Evolutionary conservation across 352 stramenopile genomes (phyloP).

Genomic region (Phytophthora tubulina): DNA sequence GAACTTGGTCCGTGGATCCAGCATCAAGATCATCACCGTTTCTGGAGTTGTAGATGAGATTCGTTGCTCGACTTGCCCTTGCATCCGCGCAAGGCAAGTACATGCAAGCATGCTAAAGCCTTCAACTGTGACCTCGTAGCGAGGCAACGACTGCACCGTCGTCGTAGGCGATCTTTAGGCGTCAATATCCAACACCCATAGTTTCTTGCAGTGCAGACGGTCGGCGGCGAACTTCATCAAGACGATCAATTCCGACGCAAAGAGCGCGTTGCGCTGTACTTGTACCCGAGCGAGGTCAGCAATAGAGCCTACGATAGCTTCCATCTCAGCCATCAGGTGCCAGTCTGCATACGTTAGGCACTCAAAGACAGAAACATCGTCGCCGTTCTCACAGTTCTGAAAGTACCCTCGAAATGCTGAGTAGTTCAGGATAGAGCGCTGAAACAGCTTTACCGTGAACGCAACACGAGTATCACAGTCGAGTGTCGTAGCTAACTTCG

Average conservation of each 20-base stretch:
- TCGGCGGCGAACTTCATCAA: neutral
- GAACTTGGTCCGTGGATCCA: constrained; percentile 12
- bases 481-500: neutral
- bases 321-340: constrained; percentile 12
- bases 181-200: constrained; percentile 8
- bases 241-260: constrained; percentile 17
- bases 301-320: constrained; percentile 1
- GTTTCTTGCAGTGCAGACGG: neutral
- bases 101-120: too few relatives aligned
- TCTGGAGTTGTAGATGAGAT: neutral
- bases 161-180: neutral
- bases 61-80: constrained; percentile 2
- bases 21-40: constrained; percentile 3
- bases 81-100: neutral
- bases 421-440: constrained; percentile 19
- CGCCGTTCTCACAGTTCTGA: constrained; percentile 9
- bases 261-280: constrained; percentile 5
- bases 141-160: neutral
- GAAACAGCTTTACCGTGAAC: constrained; percentile 19
- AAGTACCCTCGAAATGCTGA: constrained; percentile 10
- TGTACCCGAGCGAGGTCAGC: constrained; percentile 10
- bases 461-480: constrained; percentile 25
- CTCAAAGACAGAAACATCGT: constrained; percentile 10
- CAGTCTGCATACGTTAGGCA: constrained; percentile 5
- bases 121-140: neutral